Base-by-base conservation (phyloP, 495 filamentous ascomycete genomes). In the Pseudoneurospora amorphoporcata region DNA sequence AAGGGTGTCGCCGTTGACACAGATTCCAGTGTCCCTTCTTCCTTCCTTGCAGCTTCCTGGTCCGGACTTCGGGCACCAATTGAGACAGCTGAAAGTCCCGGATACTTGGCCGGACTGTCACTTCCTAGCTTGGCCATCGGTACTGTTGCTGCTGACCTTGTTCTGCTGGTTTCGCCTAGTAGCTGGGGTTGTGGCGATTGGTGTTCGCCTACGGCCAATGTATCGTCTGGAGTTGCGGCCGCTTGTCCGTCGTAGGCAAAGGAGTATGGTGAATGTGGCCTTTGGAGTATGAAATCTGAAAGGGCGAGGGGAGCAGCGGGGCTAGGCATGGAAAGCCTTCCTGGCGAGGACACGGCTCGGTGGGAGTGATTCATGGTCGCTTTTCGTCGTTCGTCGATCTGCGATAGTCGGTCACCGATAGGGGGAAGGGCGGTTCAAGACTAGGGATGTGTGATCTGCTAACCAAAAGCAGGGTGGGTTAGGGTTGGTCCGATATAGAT, bases 271-370 rank as follows among this genome's bases (percentile, higher is more conserved):
- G 43, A 72, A 6, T 75, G 76, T 7, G 74, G 71, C 10, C 71
- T 53, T n/a, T 73, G 77, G 23, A 72, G 72, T 23, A 78, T 53
- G 69, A 76, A 77, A 23, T 78, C 77, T 8, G 77, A 78, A 12
- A 78, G 73, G 3, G 77, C 77, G 37, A 78, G 19, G 8, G 77
- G 77, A 5, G 76, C 68, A 42, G 76, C 70, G 17, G 71, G 72
- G 58, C 75, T 75, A 14, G 70, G 75, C 32, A 73, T 73, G 14
- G 70, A 65, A 35, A 74, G 69, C 23, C 70, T 19, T 37, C 72
- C 72, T 35, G 68, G 68, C 5, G 70, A 70, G 5, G 75, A 72
- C 12, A 72, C 32, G n/a, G 73, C 73, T 32, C 72, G 68, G 47
- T 65, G 32, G 8, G 77, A 72, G 71, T 68, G 74, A 69, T 78